Evolutionary conservation across 768 basidiomycete genomes (phyloP).

Genomic region (Lactifluus echinatus): DNA sequence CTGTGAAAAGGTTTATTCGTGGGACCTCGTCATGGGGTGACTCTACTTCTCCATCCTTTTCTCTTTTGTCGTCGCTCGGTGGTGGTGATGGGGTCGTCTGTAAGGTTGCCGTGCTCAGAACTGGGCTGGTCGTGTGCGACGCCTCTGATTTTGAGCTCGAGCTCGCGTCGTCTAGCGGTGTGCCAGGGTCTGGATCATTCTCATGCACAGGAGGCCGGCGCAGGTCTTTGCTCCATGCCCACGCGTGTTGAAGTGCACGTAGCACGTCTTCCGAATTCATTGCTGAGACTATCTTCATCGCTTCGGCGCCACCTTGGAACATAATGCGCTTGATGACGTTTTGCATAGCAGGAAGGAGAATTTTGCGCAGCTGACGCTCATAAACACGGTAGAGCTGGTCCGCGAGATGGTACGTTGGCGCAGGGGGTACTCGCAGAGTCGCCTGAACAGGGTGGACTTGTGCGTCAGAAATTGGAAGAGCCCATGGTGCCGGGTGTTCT

Average conservation of each 20-base stretch:
- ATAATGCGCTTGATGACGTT: conserved; percentile 61
- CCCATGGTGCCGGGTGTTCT: conserved; percentile 58
- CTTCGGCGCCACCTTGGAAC: conserved; percentile 53
- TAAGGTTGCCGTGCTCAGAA: conserved; percentile 62
- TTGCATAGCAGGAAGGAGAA: conserved; percentile 56
- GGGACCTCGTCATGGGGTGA: conserved; percentile 22
- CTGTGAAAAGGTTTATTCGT: conserved; percentile 28
- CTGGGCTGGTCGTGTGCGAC: conserved; percentile 62
- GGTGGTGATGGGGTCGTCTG: conserved; percentile 76
- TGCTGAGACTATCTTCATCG: conserved; percentile 43
- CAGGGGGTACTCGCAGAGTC: conserved; percentile 42
- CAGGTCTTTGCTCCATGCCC: conserved; percentile 64
- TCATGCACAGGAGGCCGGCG: conserved; percentile 32
- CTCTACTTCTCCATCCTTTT: conserved; percentile 29
- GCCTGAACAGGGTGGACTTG: conserved; percentile 40
- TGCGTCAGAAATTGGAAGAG: conserved; percentile 25
- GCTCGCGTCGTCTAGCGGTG: conserved; percentile 36
- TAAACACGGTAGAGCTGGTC: conserved; percentile 54
- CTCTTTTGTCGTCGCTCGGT: conserved; percentile 35
- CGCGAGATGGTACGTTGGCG: conserved; percentile 56
- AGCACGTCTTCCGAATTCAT: conserved; percentile 59
- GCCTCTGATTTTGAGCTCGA: conserved; percentile 42
- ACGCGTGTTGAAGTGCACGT: conserved; percentile 45
- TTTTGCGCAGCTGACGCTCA: conserved; percentile 47
- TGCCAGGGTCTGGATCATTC: conserved; percentile 11